Conservation (phyloP, 78 protist genomes). For the Protostelium mycophagum region DNA sequence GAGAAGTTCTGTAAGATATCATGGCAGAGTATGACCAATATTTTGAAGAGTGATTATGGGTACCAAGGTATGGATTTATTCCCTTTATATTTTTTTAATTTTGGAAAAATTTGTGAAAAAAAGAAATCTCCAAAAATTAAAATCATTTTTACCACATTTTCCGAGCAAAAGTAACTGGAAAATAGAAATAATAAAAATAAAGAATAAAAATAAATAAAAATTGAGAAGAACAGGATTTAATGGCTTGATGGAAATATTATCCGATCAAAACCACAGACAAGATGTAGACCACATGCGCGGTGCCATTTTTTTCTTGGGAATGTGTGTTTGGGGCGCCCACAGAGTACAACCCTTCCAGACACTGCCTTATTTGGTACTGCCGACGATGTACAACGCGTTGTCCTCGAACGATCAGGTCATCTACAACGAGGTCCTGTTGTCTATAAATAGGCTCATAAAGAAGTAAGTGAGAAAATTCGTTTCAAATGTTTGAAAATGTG, state of each 20-base stretch:
- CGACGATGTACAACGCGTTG: constrained; percentile 37
- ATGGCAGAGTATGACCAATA: neutral
- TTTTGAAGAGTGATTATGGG: neutral
- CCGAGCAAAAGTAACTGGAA: neutral
- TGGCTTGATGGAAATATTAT: neutral
- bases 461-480: constrained; percentile 28
- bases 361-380: constrained; percentile 22
- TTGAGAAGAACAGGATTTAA: neutral
- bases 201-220: no score
- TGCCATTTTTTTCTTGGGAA: constrained; percentile 55
- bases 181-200: no score
- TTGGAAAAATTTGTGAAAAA: neutral
- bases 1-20: neutral
- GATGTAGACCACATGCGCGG: constrained; percentile 36
- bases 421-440: constrained; percentile 48
- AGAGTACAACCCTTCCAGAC: constrained; percentile 19
- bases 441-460: constrained; percentile 38
- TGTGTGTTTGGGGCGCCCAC: constrained; percentile 69
- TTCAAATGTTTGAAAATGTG: no score
- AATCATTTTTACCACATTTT: no score
- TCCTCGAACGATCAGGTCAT: constrained; percentile 38
- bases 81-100: no score
- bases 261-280: neutral
- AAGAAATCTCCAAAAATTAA: neutral
- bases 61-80: no score